A percentile compares a stretch with the other conserved stretches of the same genome.
phyloP scores from a whole-genome alignment of 495 filamentous ascomycete genomes.

The Aspergillus carlsbadensis region DNA sequence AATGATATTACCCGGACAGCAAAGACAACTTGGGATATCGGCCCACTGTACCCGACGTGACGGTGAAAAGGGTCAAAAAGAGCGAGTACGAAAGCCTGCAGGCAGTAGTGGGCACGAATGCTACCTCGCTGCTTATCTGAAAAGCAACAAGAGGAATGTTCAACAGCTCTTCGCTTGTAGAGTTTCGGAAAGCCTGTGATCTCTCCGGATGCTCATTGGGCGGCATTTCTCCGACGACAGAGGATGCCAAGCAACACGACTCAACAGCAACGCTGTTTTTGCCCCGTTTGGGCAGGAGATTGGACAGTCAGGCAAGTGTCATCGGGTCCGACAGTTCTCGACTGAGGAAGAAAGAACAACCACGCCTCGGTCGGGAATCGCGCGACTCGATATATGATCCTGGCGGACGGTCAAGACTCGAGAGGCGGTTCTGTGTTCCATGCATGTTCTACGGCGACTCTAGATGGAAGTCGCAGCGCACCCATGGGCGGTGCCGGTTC shows the following conservation, averaged over 20 bases:
- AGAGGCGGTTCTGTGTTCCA: slow-evolving; percentile 34
- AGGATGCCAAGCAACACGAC: slow-evolving; percentile 1
- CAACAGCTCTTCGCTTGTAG: not conserved
- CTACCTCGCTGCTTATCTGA: not conserved
- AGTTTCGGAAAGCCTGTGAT: not conserved
- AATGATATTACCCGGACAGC: too few relatives aligned
- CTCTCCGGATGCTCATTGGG: not conserved
- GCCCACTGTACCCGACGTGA: too few relatives aligned
- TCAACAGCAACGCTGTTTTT: not conserved
- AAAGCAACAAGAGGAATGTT: too few relatives aligned
- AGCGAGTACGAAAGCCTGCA: not conserved
- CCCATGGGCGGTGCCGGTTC: slow-evolving; percentile 11
- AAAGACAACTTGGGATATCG: too few relatives aligned
- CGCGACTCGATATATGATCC: not conserved
- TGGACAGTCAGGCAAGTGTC: not conserved
- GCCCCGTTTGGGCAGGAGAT: slow-evolving; percentile 1
- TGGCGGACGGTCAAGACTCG: not conserved
- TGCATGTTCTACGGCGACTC: slow-evolving; percentile 47
- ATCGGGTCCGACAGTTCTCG: not conserved
- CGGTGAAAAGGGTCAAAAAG: too few relatives aligned
- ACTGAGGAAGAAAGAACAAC: not conserved
- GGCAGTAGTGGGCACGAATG: not conserved
- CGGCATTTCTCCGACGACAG: not conserved
- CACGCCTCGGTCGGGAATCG: not conserved
- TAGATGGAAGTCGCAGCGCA: slow-evolving; percentile 15